Percentiles rank a stretch among this genome's conserved stretches.
Conservation (phyloP, 2,329 filamentous ascomycete genomes). For the Rutstroemia sp. region DNA sequence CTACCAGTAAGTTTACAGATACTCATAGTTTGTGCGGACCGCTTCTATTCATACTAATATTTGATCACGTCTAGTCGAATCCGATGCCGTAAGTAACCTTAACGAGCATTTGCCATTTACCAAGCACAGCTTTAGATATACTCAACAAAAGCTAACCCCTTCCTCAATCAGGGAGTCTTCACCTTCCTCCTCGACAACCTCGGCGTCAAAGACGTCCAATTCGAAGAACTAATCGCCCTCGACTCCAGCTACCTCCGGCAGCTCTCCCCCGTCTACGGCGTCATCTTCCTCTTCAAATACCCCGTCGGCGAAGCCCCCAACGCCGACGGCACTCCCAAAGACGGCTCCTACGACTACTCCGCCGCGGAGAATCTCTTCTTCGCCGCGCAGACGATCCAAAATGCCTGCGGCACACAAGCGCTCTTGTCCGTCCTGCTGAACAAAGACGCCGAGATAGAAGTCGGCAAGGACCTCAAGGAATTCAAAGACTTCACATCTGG, state of each 20-base stretch:
- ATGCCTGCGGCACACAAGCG: slow-evolving; percentile 95
- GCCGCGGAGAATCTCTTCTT: slow-evolving; percentile 82
- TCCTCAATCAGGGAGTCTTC: slow-evolving; percentile 67
- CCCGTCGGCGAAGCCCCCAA: slow-evolving; percentile 61
- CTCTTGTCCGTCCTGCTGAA: slow-evolving; percentile 89
- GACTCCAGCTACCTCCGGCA: slow-evolving; percentile 67
- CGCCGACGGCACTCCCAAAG: slow-evolving; percentile 52
- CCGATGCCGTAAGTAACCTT: slow-evolving; percentile 67
- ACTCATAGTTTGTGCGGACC: neutral
- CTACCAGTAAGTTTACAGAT: slow-evolving; percentile 58
- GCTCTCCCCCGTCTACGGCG: slow-evolving; percentile 78
- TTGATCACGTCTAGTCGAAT: slow-evolving; percentile 56
- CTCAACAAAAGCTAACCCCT: slow-evolving; percentile 12
- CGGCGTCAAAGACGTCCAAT: slow-evolving; percentile 89
- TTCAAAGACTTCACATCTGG: slow-evolving; percentile 67
- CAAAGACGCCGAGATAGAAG: slow-evolving; percentile 56
- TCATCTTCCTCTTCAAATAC: slow-evolving; percentile 99
- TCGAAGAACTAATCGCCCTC: slow-evolving; percentile 89
- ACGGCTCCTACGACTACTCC: slow-evolving; percentile 72
- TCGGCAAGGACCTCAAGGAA: slow-evolving; percentile 52
- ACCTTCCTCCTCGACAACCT: slow-evolving; percentile 91
- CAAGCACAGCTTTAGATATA: neutral
- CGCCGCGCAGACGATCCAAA: slow-evolving; percentile 94
- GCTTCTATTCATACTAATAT: slow-evolving; percentile 19
- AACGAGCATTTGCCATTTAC: neutral